Evolutionary conservation across 805 yeast species (phyloP), one percentile per base, ranked within the genome.

Genomic region (Pichia manshurica): DNA sequence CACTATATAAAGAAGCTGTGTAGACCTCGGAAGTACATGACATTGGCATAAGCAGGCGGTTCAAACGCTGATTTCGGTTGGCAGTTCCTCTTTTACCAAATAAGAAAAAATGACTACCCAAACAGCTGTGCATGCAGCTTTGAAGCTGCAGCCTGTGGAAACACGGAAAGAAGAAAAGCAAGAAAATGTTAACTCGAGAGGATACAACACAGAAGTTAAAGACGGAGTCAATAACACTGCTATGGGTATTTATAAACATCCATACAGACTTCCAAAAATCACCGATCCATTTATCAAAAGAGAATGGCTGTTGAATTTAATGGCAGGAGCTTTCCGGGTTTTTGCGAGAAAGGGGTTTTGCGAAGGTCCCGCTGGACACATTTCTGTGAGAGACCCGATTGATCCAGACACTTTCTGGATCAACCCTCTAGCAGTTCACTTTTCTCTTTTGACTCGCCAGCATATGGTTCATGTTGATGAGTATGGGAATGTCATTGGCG

Each of bases 311-410:
- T 60, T 74, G 43, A 78, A 84, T 59, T 95, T 86, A 57, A 78
- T 84, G 82, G 95, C 95, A 1, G 93, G 82, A 29, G 90, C 91
- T 1, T 87, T 87, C 70, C 73, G 95, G 52, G 76, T 84, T 1
- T 85, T 87, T 63, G 89, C 87, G 13, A 74, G 93, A 59, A 78
- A 77, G 55, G 87, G 87, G 16, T 87, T 68, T 64, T 71, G 81
- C 16, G 88, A 85, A 62, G 96, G 95, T 13, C 64, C 79, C 20
- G 88, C 95, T 0, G 96, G 96, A 19, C 96, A 87, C 61, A 87
- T 87, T 49, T 83, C 93, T 7, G 75, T 87, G 12, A 75, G 93
- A 56, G 96, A 87, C 59, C 96, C 96, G 2, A 79, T 84, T 39
- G 79, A 82, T 53, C 84, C 84, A 16, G 62, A 72, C 39, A 84